Evolutionary conservation across 306 rosid species (phyloP), one percentile per base, ranked within the genome.

Genomic region (Castanospermum australe): DNA sequence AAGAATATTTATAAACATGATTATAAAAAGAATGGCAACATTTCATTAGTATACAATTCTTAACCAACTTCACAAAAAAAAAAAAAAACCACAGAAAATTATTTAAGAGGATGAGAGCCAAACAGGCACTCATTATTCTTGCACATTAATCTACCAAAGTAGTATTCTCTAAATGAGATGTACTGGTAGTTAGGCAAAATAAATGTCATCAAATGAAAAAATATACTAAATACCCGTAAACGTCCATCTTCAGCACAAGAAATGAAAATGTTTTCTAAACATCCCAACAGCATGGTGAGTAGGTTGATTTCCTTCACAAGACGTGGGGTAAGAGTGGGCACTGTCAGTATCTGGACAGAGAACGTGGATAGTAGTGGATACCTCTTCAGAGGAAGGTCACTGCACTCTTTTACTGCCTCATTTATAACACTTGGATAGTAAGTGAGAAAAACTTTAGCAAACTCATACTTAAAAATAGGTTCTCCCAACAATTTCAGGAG

Each of bases 331-430:
- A 96, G 89, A 50, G 98, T 96, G 65, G 98, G 96, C 71, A 96
- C 99, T 0, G 99, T 93, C 79, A 93, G 89, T 77, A 96, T 96
- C 89, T 96, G 99, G 80, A 96, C 99, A 33, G 98, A 89, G 89
- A 96, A 96, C 24, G 89, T 84, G 11, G 90, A 72, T 64, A 93
- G 82, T 48, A 96, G 85, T 0, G 96, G 87, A 81, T 89, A 85
- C 75, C 70, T 91, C 88, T 80, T 89, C 59, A 86, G 65, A 74
- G 63, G 68, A 63, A 0, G 8, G 56, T 96, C 89, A 1, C 17
- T 80, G 81, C 56, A 17, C 73, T 76, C 90, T 82, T 90, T 85
- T 77, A 87, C 82, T 73, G 86, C 93, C 79, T 86, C 91, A 77
- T 67, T 87, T 73, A 96, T 86, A 75, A 93, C 88, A 72, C 69